phyloP scores from a whole-genome alignment of 352 stramenopile genomes.

The Peronospora belbahrii region DNA sequence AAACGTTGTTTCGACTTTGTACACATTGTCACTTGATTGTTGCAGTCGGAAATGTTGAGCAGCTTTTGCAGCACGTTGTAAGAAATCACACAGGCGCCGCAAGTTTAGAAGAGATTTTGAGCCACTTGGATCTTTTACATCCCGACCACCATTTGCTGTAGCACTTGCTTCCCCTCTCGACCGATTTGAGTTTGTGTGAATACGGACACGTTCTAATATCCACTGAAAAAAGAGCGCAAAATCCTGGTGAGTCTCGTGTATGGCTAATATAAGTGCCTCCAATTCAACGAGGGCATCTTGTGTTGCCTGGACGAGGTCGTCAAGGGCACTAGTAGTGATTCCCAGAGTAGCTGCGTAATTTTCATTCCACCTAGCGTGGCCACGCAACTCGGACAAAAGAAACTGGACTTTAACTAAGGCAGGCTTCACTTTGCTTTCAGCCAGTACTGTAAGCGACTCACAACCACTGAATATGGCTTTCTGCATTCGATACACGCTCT shows the following conservation, averaged over 20 bases:
- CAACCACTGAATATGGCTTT: conserved; percentile 41
- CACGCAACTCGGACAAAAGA: conserved; percentile 46
- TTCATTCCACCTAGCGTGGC: conserved; percentile 39
- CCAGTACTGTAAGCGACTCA: conserved; percentile 25
- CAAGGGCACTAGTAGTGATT: conserved; percentile 26
- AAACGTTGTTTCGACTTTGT: conserved; percentile 58
- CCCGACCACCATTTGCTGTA: background rate
- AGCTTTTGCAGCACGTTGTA: conserved; percentile 33
- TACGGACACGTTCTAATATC: conserved; percentile 49
- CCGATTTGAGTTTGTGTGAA: conserved; percentile 40
- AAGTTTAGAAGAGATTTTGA: conserved; percentile 53
- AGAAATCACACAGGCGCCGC: conserved; percentile 45
- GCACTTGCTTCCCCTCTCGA: conserved; percentile 1
- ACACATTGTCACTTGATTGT: conserved; percentile 33
- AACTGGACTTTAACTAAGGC: conserved; percentile 36
- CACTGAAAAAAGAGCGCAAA: conserved; percentile 59
- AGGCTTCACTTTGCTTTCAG: conserved; percentile 31
- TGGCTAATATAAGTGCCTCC: conserved; percentile 32
- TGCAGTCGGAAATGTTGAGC: conserved; percentile 33
- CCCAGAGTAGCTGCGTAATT: conserved; percentile 33
- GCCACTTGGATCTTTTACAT: background rate
- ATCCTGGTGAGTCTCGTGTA: conserved; percentile 55
- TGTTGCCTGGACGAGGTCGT: conserved; percentile 24
- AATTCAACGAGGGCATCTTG: conserved; percentile 36
- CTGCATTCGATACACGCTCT: conserved; percentile 58